These are phyloP conservation scores for Pleurotus salmoneostramineus DNA, from an alignment of 768 basidiomycete species.

Conservation along the genomic window DNA sequence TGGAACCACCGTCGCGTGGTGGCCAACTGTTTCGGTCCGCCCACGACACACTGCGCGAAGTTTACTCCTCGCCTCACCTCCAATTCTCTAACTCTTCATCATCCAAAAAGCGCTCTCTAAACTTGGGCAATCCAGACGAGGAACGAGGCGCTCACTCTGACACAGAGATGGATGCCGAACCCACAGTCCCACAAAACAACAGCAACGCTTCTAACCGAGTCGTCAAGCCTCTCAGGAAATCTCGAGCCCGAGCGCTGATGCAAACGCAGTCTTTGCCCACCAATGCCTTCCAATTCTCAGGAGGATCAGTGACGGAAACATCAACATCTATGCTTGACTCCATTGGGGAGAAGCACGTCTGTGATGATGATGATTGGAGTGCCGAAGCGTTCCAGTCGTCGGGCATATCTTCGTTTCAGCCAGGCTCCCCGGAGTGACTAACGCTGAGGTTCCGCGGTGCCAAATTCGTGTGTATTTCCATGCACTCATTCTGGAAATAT, in stretches of 20 bases:
- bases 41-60: conserved; percentile 50
- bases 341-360: conserved; percentile 15
- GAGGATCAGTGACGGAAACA: conserved; percentile 3
- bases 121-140: conserved; percentile 20
- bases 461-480: neutral
- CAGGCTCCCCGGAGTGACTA: neutral
- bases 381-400: conserved; percentile 12
- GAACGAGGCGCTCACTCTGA: conserved; percentile 18
- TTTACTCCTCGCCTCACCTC: conserved; percentile 23
- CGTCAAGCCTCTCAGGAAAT: conserved; percentile 37
- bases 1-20: conserved; percentile 23
- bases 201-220: conserved; percentile 18
- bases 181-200: conserved; percentile 18
- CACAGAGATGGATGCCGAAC: conserved; percentile 24
- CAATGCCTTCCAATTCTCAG: conserved; percentile 12
- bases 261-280: conserved; percentile 34
- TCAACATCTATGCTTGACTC: neutral
- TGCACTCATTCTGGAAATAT: neutral
- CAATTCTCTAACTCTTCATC: conserved; percentile 12
- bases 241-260: conserved; percentile 23
- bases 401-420: conserved; percentile 13
- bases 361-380: conserved; percentile 47
- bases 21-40: conserved; percentile 46
- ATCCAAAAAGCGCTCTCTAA: conserved; percentile 31
- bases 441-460: neutral